These are phyloP conservation scores for Hypholoma sublateritium DNA, from an alignment of 768 basidiomycete species.

Conservation along the genomic window DNA sequence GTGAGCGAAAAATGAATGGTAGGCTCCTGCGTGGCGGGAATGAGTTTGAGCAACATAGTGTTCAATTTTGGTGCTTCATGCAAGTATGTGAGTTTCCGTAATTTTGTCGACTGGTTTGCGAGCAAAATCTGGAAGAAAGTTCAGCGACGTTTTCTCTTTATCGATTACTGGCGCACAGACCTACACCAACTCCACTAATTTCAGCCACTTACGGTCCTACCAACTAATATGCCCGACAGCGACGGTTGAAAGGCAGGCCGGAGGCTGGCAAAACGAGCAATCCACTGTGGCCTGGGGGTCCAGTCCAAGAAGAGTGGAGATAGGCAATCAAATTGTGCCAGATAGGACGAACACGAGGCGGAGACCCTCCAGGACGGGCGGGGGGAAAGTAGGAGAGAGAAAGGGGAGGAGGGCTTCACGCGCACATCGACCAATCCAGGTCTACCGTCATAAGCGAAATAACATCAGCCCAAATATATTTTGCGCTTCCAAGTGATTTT, in stretches of 20 bases:
- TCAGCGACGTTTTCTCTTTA: not conserved
- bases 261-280: not conserved
- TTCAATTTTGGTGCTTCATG: not conserved
- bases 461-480: conserved; percentile 7
- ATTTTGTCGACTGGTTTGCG: not conserved
- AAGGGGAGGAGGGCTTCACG: not conserved
- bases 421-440: conserved; percentile 4
- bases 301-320: not conserved
- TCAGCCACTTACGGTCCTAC: not conserved
- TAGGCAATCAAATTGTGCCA: not conserved
- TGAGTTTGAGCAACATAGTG: conserved; percentile 59
- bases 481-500: conserved; percentile 3
- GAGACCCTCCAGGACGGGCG: not conserved
- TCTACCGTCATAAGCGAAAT: conserved; percentile 8
- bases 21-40: conserved; percentile 41
- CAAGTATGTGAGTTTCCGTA: not conserved
- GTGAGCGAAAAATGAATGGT: conserved; percentile 59
- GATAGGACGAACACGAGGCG: not conserved
- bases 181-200: not conserved
- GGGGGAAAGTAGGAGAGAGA: not conserved
- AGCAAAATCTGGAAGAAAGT: not conserved
- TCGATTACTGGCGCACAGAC: not conserved
- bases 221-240: not conserved
- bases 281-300: not conserved
- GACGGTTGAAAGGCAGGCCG: not conserved